Conservation (phyloP, 2,329 filamentous ascomycete species). For the Fusarium guadeloupense region DNA sequence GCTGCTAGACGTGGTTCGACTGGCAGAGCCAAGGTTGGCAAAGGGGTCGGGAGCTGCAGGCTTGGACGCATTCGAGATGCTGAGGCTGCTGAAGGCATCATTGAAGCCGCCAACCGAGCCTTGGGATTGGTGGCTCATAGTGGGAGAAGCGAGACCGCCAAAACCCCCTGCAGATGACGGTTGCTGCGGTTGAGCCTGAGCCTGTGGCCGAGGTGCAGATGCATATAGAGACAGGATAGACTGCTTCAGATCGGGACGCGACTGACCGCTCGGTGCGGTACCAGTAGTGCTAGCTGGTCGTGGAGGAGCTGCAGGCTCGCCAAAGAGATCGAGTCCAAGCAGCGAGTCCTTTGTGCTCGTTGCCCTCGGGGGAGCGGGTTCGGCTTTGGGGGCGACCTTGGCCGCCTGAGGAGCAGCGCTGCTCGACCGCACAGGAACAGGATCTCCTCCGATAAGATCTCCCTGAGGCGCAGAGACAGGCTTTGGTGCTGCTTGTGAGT, state of each 20-base stretch:
- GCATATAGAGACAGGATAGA: conserved; percentile 97
- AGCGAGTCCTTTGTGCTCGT: conserved; percentile 87
- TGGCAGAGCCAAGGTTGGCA: conserved; percentile 60
- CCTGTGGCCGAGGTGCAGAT: conserved; percentile 80
- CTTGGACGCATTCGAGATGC: conserved; percentile 59
- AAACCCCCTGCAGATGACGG: conserved; percentile 69
- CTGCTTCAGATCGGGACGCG: conserved; percentile 93
- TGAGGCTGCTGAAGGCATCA: conserved; percentile 72
- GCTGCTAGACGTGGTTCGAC: conserved; percentile 48
- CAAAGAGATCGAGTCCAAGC: conserved; percentile 92
- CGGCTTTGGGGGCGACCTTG: conserved; percentile 67
- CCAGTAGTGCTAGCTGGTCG: conserved; percentile 84
- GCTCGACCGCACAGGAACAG: conserved; percentile 74
- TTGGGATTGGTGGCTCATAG: conserved; percentile 59
- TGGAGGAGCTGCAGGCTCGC: conserved; percentile 74
- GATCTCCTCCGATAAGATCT: conserved; percentile 85
- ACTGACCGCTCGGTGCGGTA: conserved; percentile 69
- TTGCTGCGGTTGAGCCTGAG: conserved; percentile 57
- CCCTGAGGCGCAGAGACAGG: conserved; percentile 61
- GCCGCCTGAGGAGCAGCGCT: conserved; percentile 73
- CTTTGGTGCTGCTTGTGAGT: conserved; percentile 50
- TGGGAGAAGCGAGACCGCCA: conserved; percentile 71
- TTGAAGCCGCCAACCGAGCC: conserved; percentile 71
- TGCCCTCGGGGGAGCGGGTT: conserved; percentile 71
- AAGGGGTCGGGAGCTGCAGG: conserved; percentile 62